Conservation (phyloP, 2,329 filamentous ascomycete genomes). For the Pseudopithomyces maydicus region DNA sequence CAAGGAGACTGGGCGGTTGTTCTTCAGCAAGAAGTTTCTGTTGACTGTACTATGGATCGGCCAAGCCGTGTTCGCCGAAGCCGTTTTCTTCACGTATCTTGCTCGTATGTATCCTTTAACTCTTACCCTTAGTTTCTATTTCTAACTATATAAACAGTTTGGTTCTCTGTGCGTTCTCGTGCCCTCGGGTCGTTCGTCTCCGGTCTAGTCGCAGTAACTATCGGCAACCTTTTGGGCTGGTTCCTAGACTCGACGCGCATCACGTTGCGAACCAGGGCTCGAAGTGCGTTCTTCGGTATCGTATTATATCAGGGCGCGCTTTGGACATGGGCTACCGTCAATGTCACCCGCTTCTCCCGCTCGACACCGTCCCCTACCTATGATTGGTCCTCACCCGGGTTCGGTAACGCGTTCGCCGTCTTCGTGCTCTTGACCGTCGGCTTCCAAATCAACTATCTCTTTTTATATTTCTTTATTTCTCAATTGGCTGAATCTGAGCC, state of each 20-base stretch:
- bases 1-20: constrained; percentile 48
- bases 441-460: constrained; percentile 54
- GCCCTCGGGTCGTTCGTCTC: constrained; percentile 53
- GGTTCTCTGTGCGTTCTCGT: constrained; percentile 57
- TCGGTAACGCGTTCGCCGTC: too few relatives aligned
- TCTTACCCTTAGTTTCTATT: too few relatives aligned
- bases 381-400: too few relatives aligned
- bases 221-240: constrained; percentile 55
- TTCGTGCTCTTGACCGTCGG: too few relatives aligned
- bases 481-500: constrained; percentile 52
- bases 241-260: constrained; percentile 55
- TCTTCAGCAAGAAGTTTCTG: constrained; percentile 52
- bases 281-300: too few relatives aligned
- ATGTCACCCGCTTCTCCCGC: too few relatives aligned
- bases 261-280: constrained; percentile 46
- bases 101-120: too few relatives aligned
- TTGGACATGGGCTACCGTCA: too few relatives aligned
- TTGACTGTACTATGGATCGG: constrained; percentile 51
- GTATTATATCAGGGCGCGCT: too few relatives aligned
- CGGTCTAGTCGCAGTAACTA: constrained; percentile 51
- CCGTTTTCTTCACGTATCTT: too few relatives aligned
- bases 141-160: constrained; percentile 58
- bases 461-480: constrained; percentile 55
- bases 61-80: constrained; percentile 53
- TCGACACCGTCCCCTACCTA: too few relatives aligned